Conservation (phyloP, 1,284 basidiomycete genomes). For the Xanthoconium separans region DNA sequence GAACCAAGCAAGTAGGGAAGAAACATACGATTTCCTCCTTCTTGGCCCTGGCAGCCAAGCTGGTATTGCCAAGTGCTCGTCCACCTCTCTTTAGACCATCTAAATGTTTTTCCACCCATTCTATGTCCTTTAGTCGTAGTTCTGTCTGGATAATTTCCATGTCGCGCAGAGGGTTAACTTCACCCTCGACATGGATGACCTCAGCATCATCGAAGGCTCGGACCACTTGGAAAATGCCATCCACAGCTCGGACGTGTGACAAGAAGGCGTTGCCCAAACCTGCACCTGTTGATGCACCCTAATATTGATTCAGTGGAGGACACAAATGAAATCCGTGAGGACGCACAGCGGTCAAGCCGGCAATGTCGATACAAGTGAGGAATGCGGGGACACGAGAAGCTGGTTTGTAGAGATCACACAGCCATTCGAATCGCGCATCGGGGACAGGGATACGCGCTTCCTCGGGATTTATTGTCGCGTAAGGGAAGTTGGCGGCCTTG, state of each 20-base stretch:
- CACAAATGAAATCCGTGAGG: not conserved
- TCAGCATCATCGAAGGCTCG: constrained; percentile 99
- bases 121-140: constrained; percentile 94
- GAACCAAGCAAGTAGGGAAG: not conserved
- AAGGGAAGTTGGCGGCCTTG: constrained; percentile 98
- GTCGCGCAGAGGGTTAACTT: constrained; percentile 93
- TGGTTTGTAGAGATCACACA: constrained; percentile 91
- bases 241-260: constrained; percentile 96
- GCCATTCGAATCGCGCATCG: constrained; percentile 93
- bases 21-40: constrained; percentile 88
- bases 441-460: constrained; percentile 98
- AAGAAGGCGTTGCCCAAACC: constrained; percentile 98
- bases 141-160: constrained; percentile 98
- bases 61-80: constrained; percentile 72
- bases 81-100: constrained; percentile 77
- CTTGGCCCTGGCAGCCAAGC: constrained; percentile 91
- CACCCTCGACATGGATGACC: constrained; percentile 99
- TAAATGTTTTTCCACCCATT: constrained; percentile 95
- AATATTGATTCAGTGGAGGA: constrained; percentile 20
- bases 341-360: constrained; percentile 89
- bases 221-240: constrained; percentile 99
- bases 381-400: constrained; percentile 88
- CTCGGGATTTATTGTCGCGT: constrained; percentile 93
- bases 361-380: constrained; percentile 98
- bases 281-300: constrained; percentile 97